A percentile compares a stretch with the other conserved stretches of the same genome.
These are phyloP conservation scores for Boletus calvinii DNA, from an alignment of 1,284 basidiomycete species.

Conservation along the genomic window DNA sequence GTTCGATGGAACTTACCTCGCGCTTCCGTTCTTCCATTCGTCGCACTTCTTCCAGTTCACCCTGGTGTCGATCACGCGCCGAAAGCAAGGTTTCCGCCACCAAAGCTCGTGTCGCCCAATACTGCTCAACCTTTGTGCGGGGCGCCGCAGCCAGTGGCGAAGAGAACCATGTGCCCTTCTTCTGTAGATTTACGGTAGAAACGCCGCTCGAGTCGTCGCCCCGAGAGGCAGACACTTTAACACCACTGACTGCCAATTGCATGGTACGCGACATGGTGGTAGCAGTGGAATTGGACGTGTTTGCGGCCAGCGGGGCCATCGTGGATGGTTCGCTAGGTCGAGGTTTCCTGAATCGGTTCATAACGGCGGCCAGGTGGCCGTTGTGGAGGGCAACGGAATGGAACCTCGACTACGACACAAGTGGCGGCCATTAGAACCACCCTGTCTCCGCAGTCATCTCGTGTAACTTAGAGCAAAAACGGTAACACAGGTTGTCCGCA, in stretches of 20 bases:
- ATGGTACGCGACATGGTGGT: conserved; percentile 31
- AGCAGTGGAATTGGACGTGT: background rate
- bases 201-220: background rate
- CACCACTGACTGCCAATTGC: conserved; percentile 26
- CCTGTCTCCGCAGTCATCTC: conserved; percentile 10
- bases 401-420: background rate
- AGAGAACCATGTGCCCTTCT: conserved; percentile 13
- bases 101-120: conserved; percentile 62
- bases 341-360: conserved; percentile 30
- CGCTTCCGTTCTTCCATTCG: conserved; percentile 45
- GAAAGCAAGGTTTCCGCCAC: conserved; percentile 57
- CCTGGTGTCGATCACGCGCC: conserved; percentile 45
- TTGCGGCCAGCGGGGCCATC: background rate
- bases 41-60: conserved; percentile 44
- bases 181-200: conserved; percentile 7
- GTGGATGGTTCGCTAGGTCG: conserved; percentile 14
- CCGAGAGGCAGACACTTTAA: conserved; percentile 1
- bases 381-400: background rate
- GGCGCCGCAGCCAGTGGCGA: conserved; percentile 25
- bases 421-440: background rate
- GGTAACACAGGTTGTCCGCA: background rate
- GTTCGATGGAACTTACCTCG: conserved; percentile 36
- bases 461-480: background rate
- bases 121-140: conserved; percentile 45
- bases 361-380: background rate